Base-by-base conservation (phyloP, 192 early-diverging fungal genomes). In the Coemansia sp. region DNA sequence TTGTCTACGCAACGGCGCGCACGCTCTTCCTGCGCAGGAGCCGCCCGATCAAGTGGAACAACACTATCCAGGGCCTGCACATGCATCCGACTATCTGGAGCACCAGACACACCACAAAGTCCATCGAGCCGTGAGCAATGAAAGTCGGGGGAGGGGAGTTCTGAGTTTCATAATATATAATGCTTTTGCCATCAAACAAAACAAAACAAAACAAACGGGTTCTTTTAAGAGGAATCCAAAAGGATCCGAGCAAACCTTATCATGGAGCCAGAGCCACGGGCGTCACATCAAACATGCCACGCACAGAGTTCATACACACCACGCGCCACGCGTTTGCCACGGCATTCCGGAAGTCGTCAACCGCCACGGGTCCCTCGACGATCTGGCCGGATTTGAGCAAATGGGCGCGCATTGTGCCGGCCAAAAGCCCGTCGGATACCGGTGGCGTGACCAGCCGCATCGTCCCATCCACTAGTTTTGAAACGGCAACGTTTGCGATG, bases 61-160 rank as follows among this genome's bases (percentile, higher is more conserved):
- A 83, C 16, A 91, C 93, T 51, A 95, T 96, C 64, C 69, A 86
- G 46, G 96, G 94, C 15, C 86, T 98, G 55, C 86, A 91, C 68
- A 93, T 94, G 90, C 87, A 90, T 73, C 92, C 93, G 41, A 94
- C 93, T 7, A 79, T 91, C 61, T 91, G 79, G 78, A 80, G 78
- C 66, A 72, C 69, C 26, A 64, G 78, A 0, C 78, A 80, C 57
- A 74, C 72, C 13, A 72, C 69, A 8, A 47, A 63, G 45, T 80
- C 78, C 3, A 60, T 75, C n/a, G 71, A 72, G 26, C 1, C 3
- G 26, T 26, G 26, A 26, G 26, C 26, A 26, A 26, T 26, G 26
- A 3, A 26, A 26, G 26, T 3, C 26, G 26, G 26, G 3, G 0
- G 3, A 3, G 3, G 26, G 26, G 26, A 26, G 26, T 26, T 26